phyloP scores from a whole-genome alignment of 192 early-diverging fungal genomes.

The Coemansia sp. region DNA sequence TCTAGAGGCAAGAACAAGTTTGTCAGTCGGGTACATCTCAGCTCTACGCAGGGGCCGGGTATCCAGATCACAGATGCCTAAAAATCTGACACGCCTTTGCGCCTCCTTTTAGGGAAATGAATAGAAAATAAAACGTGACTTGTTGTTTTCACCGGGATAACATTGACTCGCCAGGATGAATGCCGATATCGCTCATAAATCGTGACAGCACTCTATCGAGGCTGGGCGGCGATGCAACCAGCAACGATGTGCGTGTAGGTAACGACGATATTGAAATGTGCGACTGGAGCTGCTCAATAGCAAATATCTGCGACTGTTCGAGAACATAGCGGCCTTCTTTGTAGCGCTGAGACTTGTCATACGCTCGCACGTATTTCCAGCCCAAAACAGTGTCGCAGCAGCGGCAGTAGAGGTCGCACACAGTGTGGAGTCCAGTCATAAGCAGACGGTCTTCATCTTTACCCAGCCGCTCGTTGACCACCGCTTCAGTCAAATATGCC shows the following conservation, averaged over 20 bases:
- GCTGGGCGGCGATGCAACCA: slow-evolving; percentile 11
- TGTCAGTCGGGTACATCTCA: slow-evolving; percentile 62
- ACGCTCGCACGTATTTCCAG: slow-evolving; percentile 46
- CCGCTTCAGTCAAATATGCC: slow-evolving; percentile 42
- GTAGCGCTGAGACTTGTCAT: slow-evolving; percentile 41
- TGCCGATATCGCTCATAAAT: slow-evolving; percentile 16
- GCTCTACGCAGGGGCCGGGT: slow-evolving; percentile 71
- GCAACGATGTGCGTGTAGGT: not conserved
- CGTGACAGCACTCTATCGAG: slow-evolving; percentile 10
- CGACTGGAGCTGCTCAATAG: slow-evolving; percentile 5
- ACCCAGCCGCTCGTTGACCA: slow-evolving; percentile 43
- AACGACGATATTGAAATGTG: not conserved
- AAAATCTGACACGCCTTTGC: not conserved
- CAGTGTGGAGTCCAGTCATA: slow-evolving; percentile 53
- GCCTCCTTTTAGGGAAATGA: too few relatives aligned
- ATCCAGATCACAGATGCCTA: slow-evolving; percentile 59
- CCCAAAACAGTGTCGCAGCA: slow-evolving; percentile 32
- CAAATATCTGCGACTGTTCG: slow-evolving; percentile 34
- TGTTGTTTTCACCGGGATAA: not conserved
- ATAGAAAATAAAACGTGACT: not conserved
- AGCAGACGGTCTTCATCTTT: slow-evolving; percentile 40
- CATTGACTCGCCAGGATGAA: not conserved
- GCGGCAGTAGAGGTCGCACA: slow-evolving; percentile 43
- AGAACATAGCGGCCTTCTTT: slow-evolving; percentile 52
- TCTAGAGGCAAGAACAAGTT: slow-evolving; percentile 55